phyloP scores from a whole-genome alignment of 768 basidiomycete species.

The Leccinum ochraceum region DNA sequence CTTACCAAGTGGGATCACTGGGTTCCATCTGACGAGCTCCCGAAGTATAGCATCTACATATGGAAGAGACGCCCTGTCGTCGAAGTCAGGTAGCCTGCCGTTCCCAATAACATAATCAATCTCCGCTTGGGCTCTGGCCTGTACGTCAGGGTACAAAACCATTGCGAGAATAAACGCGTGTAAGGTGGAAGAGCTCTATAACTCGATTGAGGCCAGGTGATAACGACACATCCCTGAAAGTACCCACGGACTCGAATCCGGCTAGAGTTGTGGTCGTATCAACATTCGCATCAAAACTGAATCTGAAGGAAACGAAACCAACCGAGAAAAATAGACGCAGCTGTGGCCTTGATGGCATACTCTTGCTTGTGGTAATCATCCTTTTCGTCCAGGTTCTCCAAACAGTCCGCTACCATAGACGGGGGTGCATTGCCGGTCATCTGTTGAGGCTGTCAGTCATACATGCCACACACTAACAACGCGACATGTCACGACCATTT shows the following conservation, averaged over 20 bases:
- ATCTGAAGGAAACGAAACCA: neutral
- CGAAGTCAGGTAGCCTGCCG: conserved; percentile 26
- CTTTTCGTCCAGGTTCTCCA: conserved; percentile 19
- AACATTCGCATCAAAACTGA: neutral
- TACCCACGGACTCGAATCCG: conserved; percentile 27
- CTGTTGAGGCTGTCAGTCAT: conserved; percentile 2
- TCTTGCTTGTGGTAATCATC: conserved; percentile 20
- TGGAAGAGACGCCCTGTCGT: conserved; percentile 34
- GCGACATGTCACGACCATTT: conserved; percentile 18
- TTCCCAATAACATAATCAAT: conserved; percentile 29
- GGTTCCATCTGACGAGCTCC: conserved; percentile 35
- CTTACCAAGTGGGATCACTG: conserved; percentile 27
- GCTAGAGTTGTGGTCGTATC: conserved; percentile 10
- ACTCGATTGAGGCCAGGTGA: neutral
- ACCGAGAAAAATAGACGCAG: conserved; percentile 30
- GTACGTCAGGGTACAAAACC: conserved; percentile 29
- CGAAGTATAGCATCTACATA: conserved; percentile 44
- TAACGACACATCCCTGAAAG: neutral
- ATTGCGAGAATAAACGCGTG: conserved; percentile 31
- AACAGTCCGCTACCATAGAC: conserved; percentile 30
- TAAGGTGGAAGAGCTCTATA: conserved; percentile 27
- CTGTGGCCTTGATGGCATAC: conserved; percentile 27
- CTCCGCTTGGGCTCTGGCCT: conserved; percentile 26
- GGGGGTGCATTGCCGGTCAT: conserved; percentile 17
- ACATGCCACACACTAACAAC: too few relatives aligned